Evolutionary conservation across 2,329 filamentous ascomycete genomes (phyloP).

Genomic region (Arthrobotrys sphaeroides): DNA sequence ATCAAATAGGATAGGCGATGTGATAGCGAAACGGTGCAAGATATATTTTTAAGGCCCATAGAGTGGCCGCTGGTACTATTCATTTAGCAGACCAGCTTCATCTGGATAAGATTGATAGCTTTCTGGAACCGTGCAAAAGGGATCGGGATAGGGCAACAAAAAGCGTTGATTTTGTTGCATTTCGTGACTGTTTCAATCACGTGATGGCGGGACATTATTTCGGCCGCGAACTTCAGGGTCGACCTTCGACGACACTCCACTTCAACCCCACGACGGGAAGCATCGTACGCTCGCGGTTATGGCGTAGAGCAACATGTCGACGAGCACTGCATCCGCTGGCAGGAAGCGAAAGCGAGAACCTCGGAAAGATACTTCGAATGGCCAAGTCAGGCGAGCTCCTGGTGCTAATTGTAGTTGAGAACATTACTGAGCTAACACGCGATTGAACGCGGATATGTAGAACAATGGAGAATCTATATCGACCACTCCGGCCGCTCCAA

Average conservation of each 20-base stretch:
- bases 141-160: too few species aligned
- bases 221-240: not conserved
- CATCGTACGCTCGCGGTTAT: too few species aligned
- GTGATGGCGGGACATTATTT: not conserved
- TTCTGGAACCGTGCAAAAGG: too few species aligned
- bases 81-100: too few species aligned
- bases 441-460: not conserved
- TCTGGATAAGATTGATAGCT: too few species aligned
- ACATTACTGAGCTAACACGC: not conserved
- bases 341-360: slow-evolving; percentile 29
- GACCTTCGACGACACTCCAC: not conserved
- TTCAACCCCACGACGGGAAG: not conserved
- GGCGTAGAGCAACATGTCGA: slow-evolving; percentile 8
- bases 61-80: too few species aligned
- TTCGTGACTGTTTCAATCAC: not conserved
- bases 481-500: not conserved
- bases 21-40: too few species aligned
- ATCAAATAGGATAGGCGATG: too few species aligned
- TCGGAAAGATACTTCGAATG: not conserved
- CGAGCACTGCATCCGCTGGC: not conserved
- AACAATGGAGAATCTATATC: not conserved
- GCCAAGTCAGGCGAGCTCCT: slow-evolving; percentile 17
- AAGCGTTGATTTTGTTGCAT: too few species aligned
- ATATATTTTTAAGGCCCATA: too few species aligned
- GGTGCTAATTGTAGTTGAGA: too few species aligned